A percentile compares a stretch with the other conserved stretches of the same genome.
These are phyloP conservation scores for Trichoderma sp. DNA, from an alignment of 2,329 filamentous ascomycete species.

Conservation along the genomic window DNA sequence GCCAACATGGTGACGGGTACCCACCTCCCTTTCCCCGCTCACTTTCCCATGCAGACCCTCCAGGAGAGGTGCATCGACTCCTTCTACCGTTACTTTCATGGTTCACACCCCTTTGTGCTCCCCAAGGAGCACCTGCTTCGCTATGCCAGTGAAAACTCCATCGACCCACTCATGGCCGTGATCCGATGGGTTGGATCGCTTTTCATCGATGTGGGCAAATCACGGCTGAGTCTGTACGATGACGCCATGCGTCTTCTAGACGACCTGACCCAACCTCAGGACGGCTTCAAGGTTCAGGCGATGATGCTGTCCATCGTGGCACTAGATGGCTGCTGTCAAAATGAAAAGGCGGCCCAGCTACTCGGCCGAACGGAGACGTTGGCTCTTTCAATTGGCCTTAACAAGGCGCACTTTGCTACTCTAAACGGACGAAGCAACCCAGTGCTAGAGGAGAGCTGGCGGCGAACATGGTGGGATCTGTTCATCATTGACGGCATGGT, in stretches of 20 bases:
- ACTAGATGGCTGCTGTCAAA: slow-evolving; percentile 74
- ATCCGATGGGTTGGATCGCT: slow-evolving; percentile 60
- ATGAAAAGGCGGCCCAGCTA: slow-evolving; percentile 66
- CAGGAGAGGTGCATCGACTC: slow-evolving; percentile 57
- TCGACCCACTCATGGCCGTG: slow-evolving; percentile 54
- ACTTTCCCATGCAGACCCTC: slow-evolving; percentile 37
- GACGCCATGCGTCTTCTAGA: slow-evolving; percentile 57
- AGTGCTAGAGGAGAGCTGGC: slow-evolving; percentile 78
- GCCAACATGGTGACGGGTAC: slow-evolving; percentile 22
- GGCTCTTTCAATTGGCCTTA: slow-evolving; percentile 75
- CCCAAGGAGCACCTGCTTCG: slow-evolving; percentile 54
- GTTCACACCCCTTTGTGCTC: slow-evolving; percentile 59
- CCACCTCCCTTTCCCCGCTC: slow-evolving; percentile 24
- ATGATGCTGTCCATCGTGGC: slow-evolving; percentile 75
- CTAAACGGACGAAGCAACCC: slow-evolving; percentile 64
- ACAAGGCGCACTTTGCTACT: slow-evolving; percentile 67
- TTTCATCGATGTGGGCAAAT: slow-evolving; percentile 51
- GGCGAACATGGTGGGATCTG: slow-evolving; percentile 87
- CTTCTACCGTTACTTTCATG: slow-evolving; percentile 60
- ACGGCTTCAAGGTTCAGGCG: slow-evolving; percentile 72
- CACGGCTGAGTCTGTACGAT: slow-evolving; percentile 54
- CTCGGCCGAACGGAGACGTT: slow-evolving; percentile 68
- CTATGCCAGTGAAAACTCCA: slow-evolving; percentile 48
- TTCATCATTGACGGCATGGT: slow-evolving; percentile 84
- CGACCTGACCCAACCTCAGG: slow-evolving; percentile 47